Evolutionary conservation across 148 eudicot species (phyloP), one percentile per base, ranked within the genome.

Genomic region (Silene latifolia): DNA sequence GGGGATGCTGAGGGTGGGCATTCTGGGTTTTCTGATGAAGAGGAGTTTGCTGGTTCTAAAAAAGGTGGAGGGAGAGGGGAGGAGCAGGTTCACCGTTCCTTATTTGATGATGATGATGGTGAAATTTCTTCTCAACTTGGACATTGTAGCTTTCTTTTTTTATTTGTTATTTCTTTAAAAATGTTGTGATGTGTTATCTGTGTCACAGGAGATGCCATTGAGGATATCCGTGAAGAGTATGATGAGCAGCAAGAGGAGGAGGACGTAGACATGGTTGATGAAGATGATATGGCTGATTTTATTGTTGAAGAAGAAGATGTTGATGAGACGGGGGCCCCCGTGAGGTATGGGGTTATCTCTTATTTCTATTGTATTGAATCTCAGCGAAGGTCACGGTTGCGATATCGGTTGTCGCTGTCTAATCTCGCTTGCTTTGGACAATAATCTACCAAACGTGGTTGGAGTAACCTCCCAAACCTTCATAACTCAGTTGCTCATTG

Each of bases 211-310:
- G 88, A 82, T 71, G 89, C 81, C 0, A 83, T 86, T 4, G 97
- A 92, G 82, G 99, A 90, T 81, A 84, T 89, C 53, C 91, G 89
- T 63, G 99, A 92, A 67, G 98, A 94, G 72, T 70, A 70, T 15
- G 98, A 90, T 69, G 91, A 86, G 59, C 86, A 76, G 54, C 86
- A 77, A 72, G 97, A 89, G 72, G 94, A 87, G 54, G 93, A 80
- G 72, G 91, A 86, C 80, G 85, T 44, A 2, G 88, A 84, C 72
- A 63, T 82, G 71, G 90, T 63, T 42, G 96, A 92, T 63, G 96
- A 90, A 18, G 98, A 96, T 84, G 98, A 92, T 56, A 89, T 96
- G 97, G 94, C 94, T 24, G 93, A 92, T 85, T 96, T 96, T 74
- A 96, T 96, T 70, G 99, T 96, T 73, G 91, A 88, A 29, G 98